These are phyloP conservation scores for Fraxinus excelsior DNA, from an alignment of 257 asterid species.

Conservation along the genomic window DNA sequence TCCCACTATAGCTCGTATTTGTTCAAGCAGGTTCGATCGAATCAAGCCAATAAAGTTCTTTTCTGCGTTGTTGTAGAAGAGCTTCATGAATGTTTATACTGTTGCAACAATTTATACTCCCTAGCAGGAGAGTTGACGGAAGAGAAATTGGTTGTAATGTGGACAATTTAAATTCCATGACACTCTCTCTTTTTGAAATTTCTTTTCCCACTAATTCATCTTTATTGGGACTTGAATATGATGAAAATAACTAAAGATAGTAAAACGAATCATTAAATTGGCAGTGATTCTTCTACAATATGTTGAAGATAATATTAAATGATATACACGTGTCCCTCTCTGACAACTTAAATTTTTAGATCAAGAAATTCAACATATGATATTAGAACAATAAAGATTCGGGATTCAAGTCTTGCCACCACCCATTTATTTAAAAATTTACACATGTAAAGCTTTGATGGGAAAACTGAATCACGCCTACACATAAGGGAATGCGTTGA, in stretches of 20 bases:
- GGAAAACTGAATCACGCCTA: no score
- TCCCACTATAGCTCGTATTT: background rate
- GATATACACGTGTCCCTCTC: background rate
- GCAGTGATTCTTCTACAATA: background rate
- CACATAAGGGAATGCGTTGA: no score
- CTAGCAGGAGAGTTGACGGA: background rate
- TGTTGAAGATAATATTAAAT: background rate
- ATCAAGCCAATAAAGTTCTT: background rate
- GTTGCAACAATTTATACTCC: background rate
- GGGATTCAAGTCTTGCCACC: no score
- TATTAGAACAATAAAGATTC: no score
- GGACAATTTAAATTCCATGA: background rate
- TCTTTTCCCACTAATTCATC: background rate
- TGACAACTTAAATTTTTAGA: background rate
- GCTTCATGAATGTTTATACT: conserved; percentile 1
- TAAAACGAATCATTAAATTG: background rate
- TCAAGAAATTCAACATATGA: background rate
- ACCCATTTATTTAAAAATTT: no score
- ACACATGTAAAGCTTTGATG: no score
- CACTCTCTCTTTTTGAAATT: background rate
- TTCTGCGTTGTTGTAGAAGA: background rate
- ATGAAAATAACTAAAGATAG: background rate
- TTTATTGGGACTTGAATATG: background rate
- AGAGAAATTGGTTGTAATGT: background rate
- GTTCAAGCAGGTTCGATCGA: background rate